Evolutionary conservation across 2,329 filamentous ascomycete genomes (phyloP).

Genomic region (Cytospora leucostoma): DNA sequence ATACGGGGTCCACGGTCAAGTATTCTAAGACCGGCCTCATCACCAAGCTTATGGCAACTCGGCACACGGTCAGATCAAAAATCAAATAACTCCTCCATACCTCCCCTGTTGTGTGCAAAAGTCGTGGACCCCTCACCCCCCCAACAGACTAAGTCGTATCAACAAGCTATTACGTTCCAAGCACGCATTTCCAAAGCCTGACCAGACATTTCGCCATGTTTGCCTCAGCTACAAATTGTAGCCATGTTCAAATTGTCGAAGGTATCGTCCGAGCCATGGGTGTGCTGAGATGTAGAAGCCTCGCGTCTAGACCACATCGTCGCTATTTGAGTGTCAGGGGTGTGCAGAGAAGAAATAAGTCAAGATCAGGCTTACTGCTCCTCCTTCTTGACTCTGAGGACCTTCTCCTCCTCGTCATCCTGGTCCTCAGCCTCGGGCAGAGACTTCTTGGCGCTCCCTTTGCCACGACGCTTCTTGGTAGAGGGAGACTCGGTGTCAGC

Average conservation of each 20-base stretch:
- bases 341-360: no score
- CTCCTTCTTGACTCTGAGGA: conserved; percentile 16
- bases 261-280: not conserved
- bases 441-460: not conserved
- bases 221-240: not conserved
- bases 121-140: not conserved
- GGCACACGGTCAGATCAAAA: not conserved
- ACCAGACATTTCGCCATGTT: conserved; percentile 1
- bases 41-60: not conserved
- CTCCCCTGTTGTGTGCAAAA: not conserved
- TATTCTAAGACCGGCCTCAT: not conserved
- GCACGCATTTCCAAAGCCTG: conserved; percentile 4
- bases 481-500: not conserved
- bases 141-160: not conserved
- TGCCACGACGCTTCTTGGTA: conserved; percentile 6
- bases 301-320: conserved; percentile 15
- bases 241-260: conserved; percentile 20
- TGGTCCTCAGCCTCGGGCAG: not conserved
- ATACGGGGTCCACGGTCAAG: not conserved
- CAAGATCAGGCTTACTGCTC: conserved; percentile 9
- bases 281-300: not conserved
- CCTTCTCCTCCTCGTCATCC: conserved; percentile 10
- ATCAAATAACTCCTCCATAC: not conserved
- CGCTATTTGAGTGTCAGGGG: not conserved
- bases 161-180: not conserved